Base-by-base conservation (phyloP, 1,284 basidiomycete genomes). In the Afroboletus lepidellus region DNA sequence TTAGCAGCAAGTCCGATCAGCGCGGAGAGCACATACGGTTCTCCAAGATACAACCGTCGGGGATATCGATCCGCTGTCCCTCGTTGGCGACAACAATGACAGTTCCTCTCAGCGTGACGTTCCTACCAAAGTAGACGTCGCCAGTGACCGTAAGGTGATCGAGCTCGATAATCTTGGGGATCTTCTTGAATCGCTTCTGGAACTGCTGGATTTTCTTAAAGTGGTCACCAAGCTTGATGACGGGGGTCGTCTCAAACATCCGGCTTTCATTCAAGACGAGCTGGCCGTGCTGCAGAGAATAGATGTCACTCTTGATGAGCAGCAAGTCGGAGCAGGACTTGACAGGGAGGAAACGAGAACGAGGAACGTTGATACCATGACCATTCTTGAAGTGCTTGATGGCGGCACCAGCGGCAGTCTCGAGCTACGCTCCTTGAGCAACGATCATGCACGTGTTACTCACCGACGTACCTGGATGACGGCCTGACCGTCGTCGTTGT, bases 81-180 rank as follows among this genome's bases (percentile, higher is more conserved):
- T 98, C 94, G 67, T 92, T 94, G 45, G 93, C 92, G 55, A 92
- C 90, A 57, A 92, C 72, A 64, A 94, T 94, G 61, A 93, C 91
- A 25, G 92, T 93, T 15, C 92, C 92, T 41, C 90, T 84, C 49
- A 94, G 77, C 16, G 89, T 92, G 48, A 98, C 91, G 69, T 93
- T 92, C 63, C 94, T 85, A 41, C 96, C 96, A 70, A 99, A 98
- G 75, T 89, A 89, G 13, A 99, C 94, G 71, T 98, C 95, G 30
- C 95, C 95, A 54, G 92, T 92, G 46, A 99, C 94, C 5, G 96
- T 99, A 67, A 98, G 78, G 73, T 98, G 95, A 74, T 98, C 96
- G 52, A 98, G 81, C 72, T 97, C 95, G 58, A 92, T 77, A 61
- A 96, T 92, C 72, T 89, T 89, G 46, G 96, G 95, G 62, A 98